A percentile compares a stretch with the other conserved stretches of the same genome.
phyloP scores from a whole-genome alignment of 305 asterid species.

The Plantago lanceolata region DNA sequence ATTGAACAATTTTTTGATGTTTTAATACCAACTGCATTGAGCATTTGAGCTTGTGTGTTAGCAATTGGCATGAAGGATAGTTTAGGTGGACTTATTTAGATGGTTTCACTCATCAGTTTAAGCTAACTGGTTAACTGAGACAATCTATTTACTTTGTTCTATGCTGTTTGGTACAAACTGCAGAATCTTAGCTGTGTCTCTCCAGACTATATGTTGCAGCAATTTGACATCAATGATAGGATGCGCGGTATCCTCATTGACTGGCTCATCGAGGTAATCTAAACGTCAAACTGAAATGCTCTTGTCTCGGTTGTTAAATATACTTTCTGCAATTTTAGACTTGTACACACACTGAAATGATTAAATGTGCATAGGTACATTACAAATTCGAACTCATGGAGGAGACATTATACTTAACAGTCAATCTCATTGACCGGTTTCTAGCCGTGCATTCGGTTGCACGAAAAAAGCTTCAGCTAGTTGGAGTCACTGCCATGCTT shows the following conservation, averaged over 20 bases:
- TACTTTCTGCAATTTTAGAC: not conserved
- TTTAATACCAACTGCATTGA: too few species aligned
- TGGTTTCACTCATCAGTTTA: not conserved
- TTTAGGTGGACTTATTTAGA: not conserved
- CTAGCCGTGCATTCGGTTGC: constrained; percentile 39
- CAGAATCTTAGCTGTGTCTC: constrained; percentile 43
- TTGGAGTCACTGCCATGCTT: constrained; percentile 67
- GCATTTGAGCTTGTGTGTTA: not conserved
- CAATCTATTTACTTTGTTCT: not conserved
- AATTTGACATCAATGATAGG: constrained; percentile 48
- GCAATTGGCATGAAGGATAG: too few species aligned
- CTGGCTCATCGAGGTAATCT: constrained; percentile 53
- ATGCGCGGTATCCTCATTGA: constrained; percentile 58
- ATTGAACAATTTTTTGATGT: too few species aligned
- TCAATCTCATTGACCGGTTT: constrained; percentile 65
- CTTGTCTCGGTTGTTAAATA: not conserved
- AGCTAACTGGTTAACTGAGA: not conserved
- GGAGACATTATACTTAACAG: constrained; percentile 59
- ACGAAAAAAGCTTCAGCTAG: constrained; percentile 64
- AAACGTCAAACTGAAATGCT: not conserved
- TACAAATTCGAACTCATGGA: constrained; percentile 78
- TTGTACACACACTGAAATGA: not conserved
- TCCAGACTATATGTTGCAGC: constrained; percentile 40
- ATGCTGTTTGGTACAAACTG: not conserved
- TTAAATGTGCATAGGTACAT: constrained; percentile 43